Evolutionary conservation across 495 filamentous ascomycete genomes (phyloP).

Genomic region (Aspergillus wentii): DNA sequence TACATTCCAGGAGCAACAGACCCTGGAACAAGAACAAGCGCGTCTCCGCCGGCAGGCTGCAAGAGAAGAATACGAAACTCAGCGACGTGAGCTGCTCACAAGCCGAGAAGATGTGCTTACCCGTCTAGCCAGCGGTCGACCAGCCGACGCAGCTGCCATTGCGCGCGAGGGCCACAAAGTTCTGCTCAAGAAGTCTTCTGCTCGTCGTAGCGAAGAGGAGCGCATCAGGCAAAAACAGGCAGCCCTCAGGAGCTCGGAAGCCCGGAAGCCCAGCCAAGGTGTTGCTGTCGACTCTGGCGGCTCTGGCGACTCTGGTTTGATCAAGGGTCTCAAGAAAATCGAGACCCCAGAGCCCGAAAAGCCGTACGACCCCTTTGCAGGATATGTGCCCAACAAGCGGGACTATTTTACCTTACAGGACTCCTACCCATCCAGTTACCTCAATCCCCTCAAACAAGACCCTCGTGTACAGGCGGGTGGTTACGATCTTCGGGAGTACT

Average conservation of each 20-base stretch:
- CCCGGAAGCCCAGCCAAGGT: slow-evolving; percentile 21
- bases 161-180: slow-evolving; percentile 56
- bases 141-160: slow-evolving; percentile 44
- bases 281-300: slow-evolving; percentile 20
- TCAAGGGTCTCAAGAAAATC: slow-evolving; percentile 73
- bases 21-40: slow-evolving; percentile 66
- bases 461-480: slow-evolving; percentile 67
- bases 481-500: slow-evolving; percentile 77
- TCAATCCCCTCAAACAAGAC: slow-evolving; percentile 59
- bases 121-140: slow-evolving; percentile 43
- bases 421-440: slow-evolving; percentile 59
- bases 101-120: slow-evolving; percentile 55
- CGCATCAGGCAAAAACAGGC: slow-evolving; percentile 42
- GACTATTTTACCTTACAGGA: slow-evolving; percentile 66
- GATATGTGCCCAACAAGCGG: slow-evolving; percentile 55
- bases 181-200: slow-evolving; percentile 63
- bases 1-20: slow-evolving; percentile 52
- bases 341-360: slow-evolving; percentile 57
- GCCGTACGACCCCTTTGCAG: slow-evolving; percentile 87
- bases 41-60: slow-evolving; percentile 50
- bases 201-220: slow-evolving; percentile 44
- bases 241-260: slow-evolving; percentile 34
- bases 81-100: slow-evolving; percentile 53
- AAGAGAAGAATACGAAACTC: slow-evolving; percentile 59
- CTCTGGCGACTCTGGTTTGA: slow-evolving; percentile 37